phyloP scores from a whole-genome alignment of 805 yeast species.

The Candida michaelii region DNA sequence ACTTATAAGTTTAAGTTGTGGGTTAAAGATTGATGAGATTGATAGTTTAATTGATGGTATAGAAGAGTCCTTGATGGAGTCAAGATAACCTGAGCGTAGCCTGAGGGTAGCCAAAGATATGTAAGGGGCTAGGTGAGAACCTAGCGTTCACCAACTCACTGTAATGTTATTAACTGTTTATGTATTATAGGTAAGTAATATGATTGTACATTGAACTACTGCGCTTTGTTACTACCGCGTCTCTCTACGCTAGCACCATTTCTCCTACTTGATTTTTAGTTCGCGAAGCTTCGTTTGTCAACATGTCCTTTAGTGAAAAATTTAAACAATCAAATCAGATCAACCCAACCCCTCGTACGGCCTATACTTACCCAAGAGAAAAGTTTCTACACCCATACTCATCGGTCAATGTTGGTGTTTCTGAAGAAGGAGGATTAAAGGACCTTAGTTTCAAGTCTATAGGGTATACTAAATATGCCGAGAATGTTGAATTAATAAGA shows the following conservation, averaged over 20 bases:
- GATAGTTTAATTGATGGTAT: conserved; percentile 82
- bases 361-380: conserved; percentile 18
- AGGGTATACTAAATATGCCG: conserved; percentile 35
- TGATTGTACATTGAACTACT: too few species aligned
- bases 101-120: too few species aligned
- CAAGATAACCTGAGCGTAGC: too few species aligned
- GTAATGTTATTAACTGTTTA: too few species aligned
- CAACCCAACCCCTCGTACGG: conserved; percentile 14
- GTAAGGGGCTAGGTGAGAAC: too few species aligned
- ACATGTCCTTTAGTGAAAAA: conserved; percentile 14
- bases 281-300: too few species aligned
- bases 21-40: conserved; percentile 74
- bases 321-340: conserved; percentile 9
- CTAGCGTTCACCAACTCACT: too few species aligned
- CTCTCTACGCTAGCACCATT: too few species aligned
- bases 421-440: conserved; percentile 41
- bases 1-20: conserved; percentile 75
- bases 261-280: too few species aligned
- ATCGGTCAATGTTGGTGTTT: conserved; percentile 39
- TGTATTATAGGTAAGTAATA: not conserved
- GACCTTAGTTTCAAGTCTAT: conserved; percentile 43
- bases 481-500: conserved; percentile 34
- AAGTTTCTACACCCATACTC: conserved; percentile 26
- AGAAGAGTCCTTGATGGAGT: conserved; percentile 37
- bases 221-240: too few species aligned